Evolutionary conservation across 768 basidiomycete species (phyloP), one percentile per base, ranked within the genome.

Genomic region (Lactifluus piperatus): DNA sequence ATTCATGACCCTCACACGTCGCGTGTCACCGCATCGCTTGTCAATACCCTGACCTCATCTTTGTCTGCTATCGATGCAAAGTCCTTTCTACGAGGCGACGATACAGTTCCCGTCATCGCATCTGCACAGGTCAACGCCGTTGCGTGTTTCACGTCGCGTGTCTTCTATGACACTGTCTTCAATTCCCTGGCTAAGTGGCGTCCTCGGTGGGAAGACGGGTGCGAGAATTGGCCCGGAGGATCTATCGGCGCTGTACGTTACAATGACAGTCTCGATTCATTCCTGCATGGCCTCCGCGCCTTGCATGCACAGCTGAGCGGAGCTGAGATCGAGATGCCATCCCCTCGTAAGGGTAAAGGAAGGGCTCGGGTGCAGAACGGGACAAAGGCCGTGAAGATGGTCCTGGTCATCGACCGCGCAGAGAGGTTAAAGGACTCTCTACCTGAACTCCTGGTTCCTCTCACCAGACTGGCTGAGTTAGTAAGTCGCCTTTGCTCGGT

Each of bases 391-490:
- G 62, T 72, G 55, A 69, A 79, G 62, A 73, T 89, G 64, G 80
- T 86, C 10, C 73, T 91, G 43, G 71, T 85, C 5, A 68, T 91
- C 41, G 84, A 88, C 62, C 75, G 76, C n/a, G 84, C 82, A 0
- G 88, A 91, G 68, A 75, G 81, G 45, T 69, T 91, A 59, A 81
- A 76, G 60, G 83, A 84, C 30, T 73, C 68, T 18, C 72, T 87
- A 50, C 80, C 86, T 3, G 84, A 87, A 27, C 67, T 90, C 1
- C 56, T 91, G 1, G 82, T 88, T 10, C 86, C 90, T 39, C 68
- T 92, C 32, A 79, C 86, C 16, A 79, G 88, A 51, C 72, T 92
- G 29, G 73, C 81, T 4, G 90, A 92, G 66, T 67, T 91, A 69
- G 90, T 90, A 62, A 58, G 80, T 58, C 43, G n/a, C 20, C 29